Evolutionary conservation across 257 asterid species (phyloP).

Genomic region (Nicotiana tomentosiformis): DNA sequence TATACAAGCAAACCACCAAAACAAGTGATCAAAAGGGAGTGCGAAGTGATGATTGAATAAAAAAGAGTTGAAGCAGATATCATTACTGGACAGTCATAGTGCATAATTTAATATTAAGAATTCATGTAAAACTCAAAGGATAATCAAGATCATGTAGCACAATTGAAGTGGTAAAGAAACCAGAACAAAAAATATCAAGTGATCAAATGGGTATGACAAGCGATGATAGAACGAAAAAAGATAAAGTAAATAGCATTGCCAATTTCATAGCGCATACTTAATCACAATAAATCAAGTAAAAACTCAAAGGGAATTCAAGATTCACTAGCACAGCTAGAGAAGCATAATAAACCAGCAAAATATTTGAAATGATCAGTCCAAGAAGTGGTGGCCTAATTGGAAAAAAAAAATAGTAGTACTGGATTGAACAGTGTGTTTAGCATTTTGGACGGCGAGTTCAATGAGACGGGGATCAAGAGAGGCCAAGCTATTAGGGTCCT

Average conservation of each 20-base stretch:
- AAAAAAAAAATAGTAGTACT: slow-evolving; percentile 32
- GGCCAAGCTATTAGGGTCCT: slow-evolving; percentile 76
- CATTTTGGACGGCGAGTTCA: slow-evolving; percentile 78
- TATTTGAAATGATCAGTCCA: neutral
- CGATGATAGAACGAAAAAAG: neutral
- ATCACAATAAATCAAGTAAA: neutral
- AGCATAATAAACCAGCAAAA: neutral
- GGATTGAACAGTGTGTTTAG: slow-evolving; percentile 62
- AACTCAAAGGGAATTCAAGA: neutral
- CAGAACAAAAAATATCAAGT: neutral
- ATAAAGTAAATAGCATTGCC: neutral
- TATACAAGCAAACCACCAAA: neutral
- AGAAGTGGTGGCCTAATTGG: neutral
- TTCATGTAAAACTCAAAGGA: neutral
- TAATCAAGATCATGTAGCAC: neutral
- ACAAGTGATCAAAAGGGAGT: neutral
- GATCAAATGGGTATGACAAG: neutral
- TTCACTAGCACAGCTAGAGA: neutral
- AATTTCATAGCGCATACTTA: neutral
- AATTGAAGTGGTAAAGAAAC: neutral
- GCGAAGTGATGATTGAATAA: neutral
- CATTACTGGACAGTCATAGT: neutral
- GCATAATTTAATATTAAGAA: neutral
- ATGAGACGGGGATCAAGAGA: slow-evolving; percentile 70
- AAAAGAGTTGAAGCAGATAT: neutral